Evolutionary conservation across 1,284 basidiomycete genomes (phyloP).

Genomic region (Schizopora paradoxa): DNA sequence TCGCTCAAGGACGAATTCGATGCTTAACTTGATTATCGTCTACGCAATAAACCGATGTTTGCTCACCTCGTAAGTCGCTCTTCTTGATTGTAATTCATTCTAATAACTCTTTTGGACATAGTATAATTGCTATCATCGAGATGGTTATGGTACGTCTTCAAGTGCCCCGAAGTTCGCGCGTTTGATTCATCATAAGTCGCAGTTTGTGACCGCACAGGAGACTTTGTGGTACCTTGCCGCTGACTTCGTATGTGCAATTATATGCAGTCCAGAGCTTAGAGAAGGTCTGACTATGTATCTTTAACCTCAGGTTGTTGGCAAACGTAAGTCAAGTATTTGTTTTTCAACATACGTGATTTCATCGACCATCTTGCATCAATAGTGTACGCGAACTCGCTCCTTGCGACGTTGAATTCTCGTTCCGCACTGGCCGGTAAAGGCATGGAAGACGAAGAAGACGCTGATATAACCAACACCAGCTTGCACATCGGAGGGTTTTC

Average conservation of each 20-base stretch:
- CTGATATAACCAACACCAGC: not conserved
- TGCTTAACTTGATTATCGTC: slow-evolving; percentile 39
- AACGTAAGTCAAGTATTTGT: slow-evolving; percentile 29
- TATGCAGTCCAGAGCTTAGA: not conserved
- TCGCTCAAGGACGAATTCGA: slow-evolving; percentile 32
- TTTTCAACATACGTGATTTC: not conserved
- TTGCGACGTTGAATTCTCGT: slow-evolving; percentile 41
- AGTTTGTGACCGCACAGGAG: slow-evolving; percentile 35
- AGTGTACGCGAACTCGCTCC: slow-evolving; percentile 43
- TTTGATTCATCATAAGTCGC: not conserved
- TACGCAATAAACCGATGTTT: slow-evolving; percentile 43
- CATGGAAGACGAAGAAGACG: slow-evolving; percentile 18
- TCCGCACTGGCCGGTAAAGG: slow-evolving; percentile 27
- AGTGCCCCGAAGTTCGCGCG: not conserved
- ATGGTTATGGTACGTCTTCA: slow-evolving; percentile 29
- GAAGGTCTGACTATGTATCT: not conserved
- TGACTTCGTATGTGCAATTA: slow-evolving; percentile 29
- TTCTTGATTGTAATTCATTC: not conserved
- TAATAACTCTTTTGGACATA: slow-evolving; percentile 19
- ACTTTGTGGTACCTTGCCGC: slow-evolving; percentile 40
- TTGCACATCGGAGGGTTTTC: slow-evolving; percentile 12
- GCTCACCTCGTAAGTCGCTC: slow-evolving; percentile 37
- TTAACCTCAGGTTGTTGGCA: slow-evolving; percentile 33
- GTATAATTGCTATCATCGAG: slow-evolving; percentile 36
- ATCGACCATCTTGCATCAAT: not conserved